A percentile compares a stretch with the other conserved stretches of the same genome.
These are phyloP conservation scores for Corylus avellana DNA, from an alignment of 306 rosid species.

Conservation along the genomic window DNA sequence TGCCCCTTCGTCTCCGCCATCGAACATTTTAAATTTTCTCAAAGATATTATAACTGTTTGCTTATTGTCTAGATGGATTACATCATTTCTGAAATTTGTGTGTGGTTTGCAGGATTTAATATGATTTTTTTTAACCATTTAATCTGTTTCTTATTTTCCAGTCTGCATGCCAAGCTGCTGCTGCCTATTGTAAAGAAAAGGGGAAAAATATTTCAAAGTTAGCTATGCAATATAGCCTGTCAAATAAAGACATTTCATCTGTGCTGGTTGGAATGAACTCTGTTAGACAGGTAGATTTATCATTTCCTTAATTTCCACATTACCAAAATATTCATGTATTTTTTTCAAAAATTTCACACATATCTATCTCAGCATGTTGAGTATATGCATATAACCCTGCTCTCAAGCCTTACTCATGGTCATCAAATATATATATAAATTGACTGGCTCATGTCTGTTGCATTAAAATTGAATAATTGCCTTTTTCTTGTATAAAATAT, in stretches of 20 bases:
- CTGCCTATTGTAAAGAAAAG: slow-evolving; percentile 60
- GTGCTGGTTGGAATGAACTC: slow-evolving; percentile 94
- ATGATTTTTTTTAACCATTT: slow-evolving; percentile 21
- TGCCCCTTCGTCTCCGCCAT: background rate
- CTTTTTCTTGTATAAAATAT: slow-evolving; percentile 19
- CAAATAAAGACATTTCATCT: slow-evolving; percentile 78
- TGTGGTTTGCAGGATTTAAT: slow-evolving; percentile 14
- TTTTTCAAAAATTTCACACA: slow-evolving; percentile 4
- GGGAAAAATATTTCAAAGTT: slow-evolving; percentile 85
- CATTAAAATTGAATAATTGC: background rate
- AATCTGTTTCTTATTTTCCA: slow-evolving; percentile 30
- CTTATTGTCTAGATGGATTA: slow-evolving; percentile 4
- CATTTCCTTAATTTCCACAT: slow-evolving; percentile 23
- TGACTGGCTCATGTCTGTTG: slow-evolving; percentile 8
- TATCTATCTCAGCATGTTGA: slow-evolving; percentile 2
- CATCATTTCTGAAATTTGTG: slow-evolving; percentile 5
- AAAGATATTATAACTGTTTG: background rate
- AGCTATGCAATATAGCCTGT: slow-evolving; percentile 93
- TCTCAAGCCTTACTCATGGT: slow-evolving; percentile 5
- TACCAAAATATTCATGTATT: slow-evolving; percentile 11
- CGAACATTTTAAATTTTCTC: background rate
- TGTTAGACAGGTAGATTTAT: slow-evolving; percentile 63
- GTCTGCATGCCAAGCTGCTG: slow-evolving; percentile 87
- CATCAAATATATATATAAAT: slow-evolving; percentile 15
- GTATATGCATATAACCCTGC: slow-evolving; percentile 25